Evolutionary conservation across 2,329 filamentous ascomycete genomes (phyloP).

Genomic region (Ampelomyces quisqualis): DNA sequence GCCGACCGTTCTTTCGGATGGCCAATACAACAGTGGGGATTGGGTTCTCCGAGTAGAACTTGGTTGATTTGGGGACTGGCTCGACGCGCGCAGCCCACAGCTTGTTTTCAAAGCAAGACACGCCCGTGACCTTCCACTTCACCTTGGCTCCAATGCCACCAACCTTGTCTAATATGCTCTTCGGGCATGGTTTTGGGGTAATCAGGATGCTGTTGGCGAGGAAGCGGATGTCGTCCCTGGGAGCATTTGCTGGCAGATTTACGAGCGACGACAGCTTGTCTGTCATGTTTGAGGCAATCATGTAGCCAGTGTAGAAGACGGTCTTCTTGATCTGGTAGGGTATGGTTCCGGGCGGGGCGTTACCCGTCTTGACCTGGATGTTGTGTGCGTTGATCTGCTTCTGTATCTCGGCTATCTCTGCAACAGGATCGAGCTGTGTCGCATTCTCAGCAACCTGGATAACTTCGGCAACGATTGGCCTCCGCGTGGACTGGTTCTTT

Average conservation of each 20-base stretch:
- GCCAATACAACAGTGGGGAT: slow-evolving; percentile 81
- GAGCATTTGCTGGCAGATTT: slow-evolving; percentile 60
- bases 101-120: slow-evolving; percentile 72
- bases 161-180: slow-evolving; percentile 74
- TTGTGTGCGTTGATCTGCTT: slow-evolving; percentile 90
- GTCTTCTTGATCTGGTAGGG: slow-evolving; percentile 76
- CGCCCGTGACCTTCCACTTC: slow-evolving; percentile 78
- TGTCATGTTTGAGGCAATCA: slow-evolving; percentile 71
- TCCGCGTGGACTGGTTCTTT: slow-evolving; percentile 53
- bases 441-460: slow-evolving; percentile 79
- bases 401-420: slow-evolving; percentile 81
- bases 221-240: slow-evolving; percentile 71
- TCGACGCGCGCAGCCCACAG: slow-evolving; percentile 84
- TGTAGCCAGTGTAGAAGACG: slow-evolving; percentile 89
- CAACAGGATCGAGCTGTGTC: slow-evolving; percentile 71
- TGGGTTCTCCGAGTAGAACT: slow-evolving; percentile 75
- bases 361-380: slow-evolving; percentile 52
- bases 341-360: slow-evolving; percentile 48
- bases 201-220: slow-evolving; percentile 93
- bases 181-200: slow-evolving; percentile 71
- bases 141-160: slow-evolving; percentile 84
- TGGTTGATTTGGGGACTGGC: slow-evolving; percentile 64
- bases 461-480: slow-evolving; percentile 73
- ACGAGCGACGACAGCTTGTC: slow-evolving; percentile 71
- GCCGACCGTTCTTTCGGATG: slow-evolving; percentile 70